A percentile compares a stretch with the other conserved stretches of the same genome.
These are phyloP conservation scores for Trametes maxima DNA, from an alignment of 768 basidiomycete species.

Conservation along the genomic window DNA sequence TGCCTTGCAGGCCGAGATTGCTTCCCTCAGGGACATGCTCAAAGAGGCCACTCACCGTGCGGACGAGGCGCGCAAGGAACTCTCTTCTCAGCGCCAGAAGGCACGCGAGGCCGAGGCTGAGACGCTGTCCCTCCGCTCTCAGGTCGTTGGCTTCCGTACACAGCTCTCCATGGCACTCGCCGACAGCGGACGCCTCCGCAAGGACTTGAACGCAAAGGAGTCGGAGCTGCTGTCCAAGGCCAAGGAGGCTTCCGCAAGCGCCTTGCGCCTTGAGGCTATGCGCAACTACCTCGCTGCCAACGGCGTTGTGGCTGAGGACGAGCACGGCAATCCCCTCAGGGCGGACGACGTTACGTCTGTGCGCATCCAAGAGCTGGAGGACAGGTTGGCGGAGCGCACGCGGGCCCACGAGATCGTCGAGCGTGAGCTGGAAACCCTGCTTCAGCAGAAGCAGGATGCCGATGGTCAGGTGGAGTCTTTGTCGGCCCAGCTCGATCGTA, in stretches of 20 bases:
- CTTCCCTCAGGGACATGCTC: conserved; percentile 77
- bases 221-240: conserved; percentile 60
- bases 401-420: conserved; percentile 74
- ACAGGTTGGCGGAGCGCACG: conserved; percentile 70
- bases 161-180: conserved; percentile 70
- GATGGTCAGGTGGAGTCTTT: conserved; percentile 70
- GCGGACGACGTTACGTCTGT: conserved; percentile 39
- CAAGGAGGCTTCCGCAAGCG: conserved; percentile 68
- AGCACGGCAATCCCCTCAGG: conserved; percentile 41
- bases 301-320: conserved; percentile 79
- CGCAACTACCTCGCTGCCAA: conserved; percentile 88
- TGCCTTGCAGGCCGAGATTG: conserved; percentile 76
- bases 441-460: conserved; percentile 70
- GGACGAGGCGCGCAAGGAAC: conserved; percentile 66
- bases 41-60: conserved; percentile 73
- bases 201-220: conserved; percentile 71
- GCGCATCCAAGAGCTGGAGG: conserved; percentile 76
- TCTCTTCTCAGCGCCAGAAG: conserved; percentile 68
- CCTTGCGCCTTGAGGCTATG: conserved; percentile 75
- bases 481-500: conserved; percentile 65
- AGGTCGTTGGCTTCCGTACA: conserved; percentile 71
- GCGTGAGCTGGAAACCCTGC: conserved; percentile 67
- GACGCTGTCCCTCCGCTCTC: conserved; percentile 64
- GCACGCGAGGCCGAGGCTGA: conserved; percentile 66
- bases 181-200: conserved; percentile 69